These are phyloP conservation scores for Diaporthe amygdali DNA, from an alignment of 2,329 filamentous ascomycete species.

Conservation along the genomic window DNA sequence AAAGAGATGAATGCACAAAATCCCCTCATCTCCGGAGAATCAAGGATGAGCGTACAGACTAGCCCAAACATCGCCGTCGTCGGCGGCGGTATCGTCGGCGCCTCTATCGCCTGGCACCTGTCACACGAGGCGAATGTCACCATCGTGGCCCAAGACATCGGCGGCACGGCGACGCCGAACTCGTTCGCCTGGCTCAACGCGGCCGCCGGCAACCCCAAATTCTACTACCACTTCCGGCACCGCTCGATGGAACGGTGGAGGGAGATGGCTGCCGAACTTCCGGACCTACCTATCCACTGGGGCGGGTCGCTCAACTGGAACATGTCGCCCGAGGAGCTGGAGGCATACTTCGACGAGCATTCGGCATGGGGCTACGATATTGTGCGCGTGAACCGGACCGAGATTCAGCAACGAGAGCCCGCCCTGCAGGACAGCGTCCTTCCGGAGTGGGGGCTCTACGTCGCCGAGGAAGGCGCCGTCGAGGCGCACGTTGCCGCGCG, in stretches of 20 bases:
- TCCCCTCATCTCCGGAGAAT: neutral
- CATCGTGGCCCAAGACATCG: slow-evolving; percentile 33
- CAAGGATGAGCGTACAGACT: neutral
- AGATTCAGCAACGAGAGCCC: slow-evolving; percentile 31
- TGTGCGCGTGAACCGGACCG: slow-evolving; percentile 27
- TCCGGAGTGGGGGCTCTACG: slow-evolving; percentile 52
- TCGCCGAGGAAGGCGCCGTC: slow-evolving; percentile 44
- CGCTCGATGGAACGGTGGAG: slow-evolving; percentile 36
- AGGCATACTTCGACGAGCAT: slow-evolving; percentile 28
- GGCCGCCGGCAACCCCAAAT: slow-evolving; percentile 31
- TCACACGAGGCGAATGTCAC: slow-evolving; percentile 32
- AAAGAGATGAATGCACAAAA: neutral
- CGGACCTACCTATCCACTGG: slow-evolving; percentile 33
- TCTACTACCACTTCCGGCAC: slow-evolving; percentile 36
- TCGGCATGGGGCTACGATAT: slow-evolving; percentile 36
- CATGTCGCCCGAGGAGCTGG: slow-evolving; percentile 31
- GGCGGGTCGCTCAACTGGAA: slow-evolving; percentile 33
- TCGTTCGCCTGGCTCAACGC: slow-evolving; percentile 41
- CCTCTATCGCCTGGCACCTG: slow-evolving; percentile 39
- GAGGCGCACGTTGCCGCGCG: slow-evolving; percentile 34
- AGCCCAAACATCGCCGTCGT: slow-evolving; percentile 31
- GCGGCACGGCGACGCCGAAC: slow-evolving; percentile 37
- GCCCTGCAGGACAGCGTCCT: slow-evolving; percentile 22
- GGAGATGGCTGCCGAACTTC: slow-evolving; percentile 30
- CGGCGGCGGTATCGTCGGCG: slow-evolving; percentile 35